Base-by-base conservation (phyloP, 2,329 filamentous ascomycete genomes). In the Fusarium globosum region DNA sequence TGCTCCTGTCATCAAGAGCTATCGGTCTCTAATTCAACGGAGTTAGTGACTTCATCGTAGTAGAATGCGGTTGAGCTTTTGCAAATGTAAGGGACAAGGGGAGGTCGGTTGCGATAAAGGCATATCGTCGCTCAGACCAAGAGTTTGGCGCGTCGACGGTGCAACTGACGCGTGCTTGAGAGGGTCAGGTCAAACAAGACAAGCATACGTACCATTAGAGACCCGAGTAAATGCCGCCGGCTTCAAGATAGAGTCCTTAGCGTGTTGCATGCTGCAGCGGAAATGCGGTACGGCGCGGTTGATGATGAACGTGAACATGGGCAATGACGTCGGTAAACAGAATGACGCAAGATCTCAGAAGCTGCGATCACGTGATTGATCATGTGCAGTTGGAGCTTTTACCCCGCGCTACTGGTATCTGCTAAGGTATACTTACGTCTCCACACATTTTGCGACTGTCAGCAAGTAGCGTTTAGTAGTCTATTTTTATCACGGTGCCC, bases 1-100 rank as follows among this genome's bases (percentile, higher is more conserved):
- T 83, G 79, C 66, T 84, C 81, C 41, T 84, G 78, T 69, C 38
- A 83, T 59, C 1, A 80, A 82, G 15, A 73, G 79, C 10, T 4
- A 0, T 46, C 1, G 18, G 12, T 20, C 43, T 12, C 43, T 46
- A 28, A 0, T 3, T 2, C 2, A 11, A 5, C 8, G 8, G 13
- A 11, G 43, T 21, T 21, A 15, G 18, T 28, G 13, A 11, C 12
- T 15, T 46, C 3, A 28, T 46, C 18, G 8, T 20, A 10, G 6
- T 11, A 21, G 4, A 46, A 28, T 28, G 43, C 18, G 8, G 12
- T 20, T 46, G 1, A 28, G 23, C 4, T 28, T 28, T n/a, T 41
- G 20, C 7, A 15, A 41, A 1, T n/a, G 7, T n/a, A 8, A 4
- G 21, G 21, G 41, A 0, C 0, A 16, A n/a, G 0, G 6, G 41